Base-by-base conservation (phyloP, 2,329 filamentous ascomycete genomes). In the Penicillium sp. region DNA sequence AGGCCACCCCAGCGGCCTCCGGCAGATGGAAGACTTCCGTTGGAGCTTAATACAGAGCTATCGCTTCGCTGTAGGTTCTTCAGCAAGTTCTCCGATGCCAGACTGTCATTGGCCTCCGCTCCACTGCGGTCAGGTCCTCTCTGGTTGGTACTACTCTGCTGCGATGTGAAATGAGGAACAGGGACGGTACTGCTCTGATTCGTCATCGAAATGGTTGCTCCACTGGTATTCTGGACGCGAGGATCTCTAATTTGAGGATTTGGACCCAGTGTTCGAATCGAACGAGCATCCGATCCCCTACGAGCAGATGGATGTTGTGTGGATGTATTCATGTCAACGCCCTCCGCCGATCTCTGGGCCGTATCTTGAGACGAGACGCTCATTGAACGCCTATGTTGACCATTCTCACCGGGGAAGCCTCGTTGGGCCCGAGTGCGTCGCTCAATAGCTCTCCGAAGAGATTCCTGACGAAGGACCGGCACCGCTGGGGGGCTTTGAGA, bases 51-150 rank as follows among this genome's bases (percentile, higher is more conserved):
- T 32, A 75, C 71, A 7, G 77, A 79, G 46, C 75, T 83, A 50
- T 80, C 76, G 49, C 78, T 81, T 61, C 81, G 73, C 46, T 79
- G 76, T 42, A 85, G 64, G 24, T 76, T 82, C 47, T 79, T 76
- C 54, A 82, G 73, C 21, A 85, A 61, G 50, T 80, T 84, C 37
- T 78, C 75, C 7, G 80, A 83, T n/a, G 81, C 82, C 43, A 80
- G 64, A 52, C 72, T 76, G 41, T 75, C 73, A 50, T 62, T 68
- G 18, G 62, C 63, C 23, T 72, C 71, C 12, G 53, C 52, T 23
- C 51, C 51, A 42, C 58, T 48, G 41, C 51, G 54, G 30, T 66
- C 66, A 29, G 57, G 54, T 49, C 62, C 59, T 49, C 60, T 57
- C 24, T 63, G 60, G 48, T 49, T 70, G 7, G 59, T 49, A 20